These are phyloP conservation scores for Tilletia horrida DNA, from an alignment of 1,284 basidiomycete genomes.

Conservation along the genomic window DNA sequence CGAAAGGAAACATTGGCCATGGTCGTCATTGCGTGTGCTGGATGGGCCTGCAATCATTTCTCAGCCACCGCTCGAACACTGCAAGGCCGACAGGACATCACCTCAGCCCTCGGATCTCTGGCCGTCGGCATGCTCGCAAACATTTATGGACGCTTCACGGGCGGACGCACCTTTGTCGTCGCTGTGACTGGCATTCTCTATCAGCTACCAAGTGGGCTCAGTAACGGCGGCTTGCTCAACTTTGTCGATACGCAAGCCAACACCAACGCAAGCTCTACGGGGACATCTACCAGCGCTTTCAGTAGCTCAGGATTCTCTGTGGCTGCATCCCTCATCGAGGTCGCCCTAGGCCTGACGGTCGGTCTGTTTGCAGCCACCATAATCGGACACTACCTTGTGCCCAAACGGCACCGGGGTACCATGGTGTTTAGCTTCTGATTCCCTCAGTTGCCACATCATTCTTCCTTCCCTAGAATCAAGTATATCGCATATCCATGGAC, in stretches of 20 bases:
- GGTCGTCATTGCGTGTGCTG: constrained; percentile 71
- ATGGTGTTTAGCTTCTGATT: constrained; percentile 14
- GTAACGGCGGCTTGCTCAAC: constrained; percentile 75
- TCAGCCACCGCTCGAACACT: constrained; percentile 31
- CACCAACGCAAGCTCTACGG: constrained; percentile 9
- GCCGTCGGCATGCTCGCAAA: constrained; percentile 79
- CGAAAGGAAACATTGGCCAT: constrained; percentile 66
- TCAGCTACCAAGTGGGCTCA: constrained; percentile 81
- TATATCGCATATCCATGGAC: too few species aligned
- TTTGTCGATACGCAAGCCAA: constrained; percentile 58
- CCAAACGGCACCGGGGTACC: constrained; percentile 13
- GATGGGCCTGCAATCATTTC: constrained; percentile 61
- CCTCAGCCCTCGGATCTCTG: constrained; percentile 64
- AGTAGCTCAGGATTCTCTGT: constrained; percentile 33
- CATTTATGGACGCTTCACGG: constrained; percentile 74
- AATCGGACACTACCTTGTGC: constrained; percentile 44
- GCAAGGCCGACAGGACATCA: constrained; percentile 40
- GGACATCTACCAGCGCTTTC: constrained; percentile 30
- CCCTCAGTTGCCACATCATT: too few species aligned
- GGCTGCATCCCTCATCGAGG: constrained; percentile 41
- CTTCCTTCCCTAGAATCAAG: too few species aligned
- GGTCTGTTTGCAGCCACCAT: constrained; percentile 51
- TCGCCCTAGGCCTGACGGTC: constrained; percentile 51
- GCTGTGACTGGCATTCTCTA: constrained; percentile 67
- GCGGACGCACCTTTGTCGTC: constrained; percentile 73